Conservation (phyloP, 176 grass and related monocot species). For the Juncus inflexus region DNA sequence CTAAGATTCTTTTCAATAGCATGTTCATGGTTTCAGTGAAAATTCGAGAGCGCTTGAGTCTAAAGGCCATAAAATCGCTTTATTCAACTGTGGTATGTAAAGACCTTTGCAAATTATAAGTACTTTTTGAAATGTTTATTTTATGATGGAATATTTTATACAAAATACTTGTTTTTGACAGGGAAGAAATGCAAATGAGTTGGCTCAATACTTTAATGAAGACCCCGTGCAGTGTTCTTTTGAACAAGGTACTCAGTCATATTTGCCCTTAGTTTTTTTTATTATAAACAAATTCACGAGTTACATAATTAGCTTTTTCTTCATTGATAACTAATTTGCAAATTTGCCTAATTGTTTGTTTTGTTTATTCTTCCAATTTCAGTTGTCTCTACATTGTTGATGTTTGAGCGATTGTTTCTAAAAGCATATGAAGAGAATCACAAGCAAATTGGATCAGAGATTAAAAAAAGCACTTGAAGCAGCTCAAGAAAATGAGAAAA, state of each 20-base stretch:
- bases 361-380: conserved; percentile 13
- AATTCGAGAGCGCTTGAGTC: too few relatives aligned
- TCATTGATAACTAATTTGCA: background rate
- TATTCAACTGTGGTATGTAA: conserved; percentile 92
- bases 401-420: conserved; percentile 75
- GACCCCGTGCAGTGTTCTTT: conserved; percentile 85
- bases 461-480: conserved; percentile 84
- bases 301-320: background rate
- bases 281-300: background rate
- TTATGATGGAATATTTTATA: conserved; percentile 3
- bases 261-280: background rate
- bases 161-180: conserved; percentile 32
- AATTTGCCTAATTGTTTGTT: conserved; percentile 18
- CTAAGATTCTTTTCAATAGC: too few relatives aligned
- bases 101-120: background rate
- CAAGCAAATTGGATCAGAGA: conserved; percentile 79
- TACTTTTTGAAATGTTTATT: conserved; percentile 3
- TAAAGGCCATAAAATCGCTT: conserved; percentile 79
- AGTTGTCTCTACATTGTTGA: conserved; percentile 80
- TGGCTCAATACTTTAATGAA: conserved; percentile 98
- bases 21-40: too few relatives aligned
- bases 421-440: conserved; percentile 88
- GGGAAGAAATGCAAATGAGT: conserved; percentile 93
- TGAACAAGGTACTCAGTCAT: conserved; percentile 62
- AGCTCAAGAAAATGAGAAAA: conserved; percentile 74